Evolutionary conservation across 2,329 filamentous ascomycete genomes (phyloP).

Genomic region (Coniella lustricola): DNA sequence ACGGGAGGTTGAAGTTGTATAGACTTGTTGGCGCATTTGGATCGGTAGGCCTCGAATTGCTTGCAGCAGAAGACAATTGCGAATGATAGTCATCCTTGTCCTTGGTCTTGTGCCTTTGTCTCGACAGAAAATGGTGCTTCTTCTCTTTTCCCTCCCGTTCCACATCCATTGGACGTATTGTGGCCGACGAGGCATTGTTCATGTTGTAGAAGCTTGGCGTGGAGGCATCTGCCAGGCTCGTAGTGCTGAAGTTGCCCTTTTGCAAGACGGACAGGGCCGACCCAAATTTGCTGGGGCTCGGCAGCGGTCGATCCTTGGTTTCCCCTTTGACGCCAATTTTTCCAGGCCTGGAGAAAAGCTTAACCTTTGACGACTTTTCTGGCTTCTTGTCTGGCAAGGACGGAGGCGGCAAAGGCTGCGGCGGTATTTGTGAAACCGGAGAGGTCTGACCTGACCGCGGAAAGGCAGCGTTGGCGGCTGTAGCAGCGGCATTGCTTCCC

Average conservation of each 20-base stretch:
- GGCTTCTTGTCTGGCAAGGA: slow-evolving; percentile 52
- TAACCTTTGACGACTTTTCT: slow-evolving; percentile 67
- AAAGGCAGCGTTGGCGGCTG: slow-evolving; percentile 68
- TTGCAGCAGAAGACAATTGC: slow-evolving; percentile 67
- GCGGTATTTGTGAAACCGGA: slow-evolving; percentile 31
- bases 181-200: slow-evolving; percentile 70
- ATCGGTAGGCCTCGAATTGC: slow-evolving; percentile 69
- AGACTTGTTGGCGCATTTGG: slow-evolving; percentile 67
- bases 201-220: slow-evolving; percentile 62
- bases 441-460: slow-evolving; percentile 54
- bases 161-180: slow-evolving; percentile 59
- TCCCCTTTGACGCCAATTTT: slow-evolving; percentile 68
- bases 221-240: slow-evolving; percentile 55
- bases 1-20: slow-evolving; percentile 70
- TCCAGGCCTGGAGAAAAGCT: slow-evolving; percentile 71
- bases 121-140: slow-evolving; percentile 71
- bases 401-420: slow-evolving; percentile 31
- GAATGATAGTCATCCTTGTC: slow-evolving; percentile 67
- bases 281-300: slow-evolving; percentile 65
- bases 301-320: slow-evolving; percentile 56
- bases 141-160: slow-evolving; percentile 65
- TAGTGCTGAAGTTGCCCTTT: slow-evolving; percentile 62
- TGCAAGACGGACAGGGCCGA: slow-evolving; percentile 61
- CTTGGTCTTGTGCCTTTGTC: slow-evolving; percentile 71
- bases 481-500: slow-evolving; percentile 55